These are phyloP conservation scores for Fraxinus velutina DNA, from an alignment of 305 asterid genomes.

Conservation along the genomic window DNA sequence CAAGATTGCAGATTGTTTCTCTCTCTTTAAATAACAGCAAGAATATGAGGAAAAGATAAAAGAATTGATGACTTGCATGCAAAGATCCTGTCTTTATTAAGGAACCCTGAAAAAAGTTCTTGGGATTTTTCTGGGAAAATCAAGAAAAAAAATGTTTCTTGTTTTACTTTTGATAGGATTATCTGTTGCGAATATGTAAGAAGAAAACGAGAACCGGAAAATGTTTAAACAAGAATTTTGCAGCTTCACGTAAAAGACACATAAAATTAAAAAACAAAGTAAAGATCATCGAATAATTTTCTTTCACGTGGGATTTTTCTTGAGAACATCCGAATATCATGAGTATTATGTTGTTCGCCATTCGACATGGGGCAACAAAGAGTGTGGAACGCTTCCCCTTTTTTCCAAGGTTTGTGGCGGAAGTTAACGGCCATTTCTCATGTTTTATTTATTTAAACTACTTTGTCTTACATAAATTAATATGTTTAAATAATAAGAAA, in stretches of 20 bases:
- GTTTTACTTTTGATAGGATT: conserved; percentile 28
- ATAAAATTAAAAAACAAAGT: conserved; percentile 8
- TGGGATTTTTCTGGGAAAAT: conserved; percentile 32
- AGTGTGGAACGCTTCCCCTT: conserved; percentile 42
- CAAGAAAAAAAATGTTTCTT: conserved; percentile 24
- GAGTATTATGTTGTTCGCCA: neutral
- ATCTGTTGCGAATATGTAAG: conserved; percentile 29
- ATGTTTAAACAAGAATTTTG: conserved; percentile 25
- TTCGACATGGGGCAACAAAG: conserved; percentile 17
- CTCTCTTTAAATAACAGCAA: conserved; percentile 9
- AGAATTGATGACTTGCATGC: conserved; percentile 32
- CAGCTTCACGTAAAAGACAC: conserved; percentile 49
- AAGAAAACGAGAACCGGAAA: conserved; percentile 27
- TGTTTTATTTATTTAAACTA: neutral
- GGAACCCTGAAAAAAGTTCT: conserved; percentile 32
- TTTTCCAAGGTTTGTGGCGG: conserved; percentile 50
- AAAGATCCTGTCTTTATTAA: conserved; percentile 38
- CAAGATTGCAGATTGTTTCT: conserved; percentile 24
- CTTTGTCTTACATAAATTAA: neutral
- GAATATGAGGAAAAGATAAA: conserved; percentile 21
- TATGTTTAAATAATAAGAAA: neutral
- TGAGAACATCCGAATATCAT: neutral
- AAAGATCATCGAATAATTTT: conserved; percentile 9
- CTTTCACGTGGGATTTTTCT: conserved; percentile 12
- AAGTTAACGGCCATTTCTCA: conserved; percentile 16